These are phyloP conservation scores for Rhizopogon sp. DNA, from an alignment of 768 basidiomycete species.

Conservation along the genomic window DNA sequence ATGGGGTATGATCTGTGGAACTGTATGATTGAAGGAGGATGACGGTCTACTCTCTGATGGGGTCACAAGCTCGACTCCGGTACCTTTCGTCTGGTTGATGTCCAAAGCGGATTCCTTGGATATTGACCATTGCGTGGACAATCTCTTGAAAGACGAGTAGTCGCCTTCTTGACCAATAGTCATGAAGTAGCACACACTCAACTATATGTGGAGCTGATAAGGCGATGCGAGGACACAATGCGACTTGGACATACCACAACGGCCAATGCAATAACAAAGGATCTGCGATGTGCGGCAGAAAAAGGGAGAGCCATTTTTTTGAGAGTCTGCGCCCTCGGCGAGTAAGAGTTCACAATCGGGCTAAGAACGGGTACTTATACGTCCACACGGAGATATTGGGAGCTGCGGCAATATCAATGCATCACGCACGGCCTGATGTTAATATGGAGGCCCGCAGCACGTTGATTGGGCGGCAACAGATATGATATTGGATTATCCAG, in stretches of 20 bases:
- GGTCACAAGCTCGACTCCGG: not conserved
- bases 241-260: constrained; percentile 15
- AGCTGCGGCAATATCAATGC: too few relatives aligned
- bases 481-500: not conserved
- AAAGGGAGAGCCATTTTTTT: constrained; percentile 18
- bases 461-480: not conserved
- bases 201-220: constrained; percentile 6
- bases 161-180: constrained; percentile 3
- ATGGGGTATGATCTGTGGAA: not conserved
- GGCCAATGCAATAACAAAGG: constrained; percentile 20
- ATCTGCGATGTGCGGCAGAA: constrained; percentile 25
- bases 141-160: not conserved
- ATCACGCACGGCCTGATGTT: not conserved
- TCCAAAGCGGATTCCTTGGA: not conserved
- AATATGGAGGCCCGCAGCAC: constrained; percentile 6
- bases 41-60: not conserved
- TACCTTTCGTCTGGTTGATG: not conserved
- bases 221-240: not conserved
- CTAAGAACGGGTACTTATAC: not conserved
- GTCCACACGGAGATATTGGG: not conserved
- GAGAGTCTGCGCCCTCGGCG: not conserved
- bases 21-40: constrained; percentile 1
- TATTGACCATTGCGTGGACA: constrained; percentile 1
- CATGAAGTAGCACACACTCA: constrained; percentile 19
- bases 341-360: not conserved